A percentile compares a stretch with the other conserved stretches of the same genome.
Evolutionary conservation across 192 early-diverging fungal genomes (phyloP).

Genomic region (Chytriomyces sp.): DNA sequence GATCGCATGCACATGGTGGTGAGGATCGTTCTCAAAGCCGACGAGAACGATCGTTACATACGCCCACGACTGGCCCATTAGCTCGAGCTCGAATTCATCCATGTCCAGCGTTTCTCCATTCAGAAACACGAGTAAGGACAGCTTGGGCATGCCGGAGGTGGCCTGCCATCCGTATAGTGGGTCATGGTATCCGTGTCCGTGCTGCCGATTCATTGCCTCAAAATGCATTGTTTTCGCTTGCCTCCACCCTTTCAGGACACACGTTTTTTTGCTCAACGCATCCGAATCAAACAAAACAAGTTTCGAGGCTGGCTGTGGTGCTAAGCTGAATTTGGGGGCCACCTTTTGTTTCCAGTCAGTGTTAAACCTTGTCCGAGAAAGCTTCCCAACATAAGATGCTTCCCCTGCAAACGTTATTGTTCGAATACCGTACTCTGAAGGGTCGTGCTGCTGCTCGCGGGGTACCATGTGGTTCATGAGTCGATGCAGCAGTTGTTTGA

Average conservation of each 20-base stretch:
- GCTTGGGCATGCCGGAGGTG: conserved; percentile 38
- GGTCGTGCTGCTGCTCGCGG: conserved; percentile 17
- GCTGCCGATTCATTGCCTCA: conserved; percentile 6
- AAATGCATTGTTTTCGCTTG: conserved; percentile 8
- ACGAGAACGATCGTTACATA: conserved; percentile 22
- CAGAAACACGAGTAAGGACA: conserved; percentile 32
- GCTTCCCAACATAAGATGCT: conserved; percentile 21
- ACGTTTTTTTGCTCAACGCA: background rate
- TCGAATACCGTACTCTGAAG: conserved; percentile 25
- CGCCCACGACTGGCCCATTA: conserved; percentile 16
- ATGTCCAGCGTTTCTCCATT: conserved; percentile 33
- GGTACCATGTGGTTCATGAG: conserved; percentile 24
- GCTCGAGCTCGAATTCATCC: conserved; percentile 22
- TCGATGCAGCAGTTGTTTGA: conserved; percentile 10
- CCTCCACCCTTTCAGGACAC: conserved; percentile 13
- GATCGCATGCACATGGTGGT: conserved; percentile 19
- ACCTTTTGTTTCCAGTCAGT: conserved; percentile 27
- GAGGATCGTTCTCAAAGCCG: conserved; percentile 8
- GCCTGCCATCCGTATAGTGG: conserved; percentile 33
- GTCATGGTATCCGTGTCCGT: conserved; percentile 25
- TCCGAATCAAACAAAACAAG: too few species aligned
- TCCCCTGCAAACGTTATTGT: conserved; percentile 26
- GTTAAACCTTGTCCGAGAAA: conserved; percentile 22
- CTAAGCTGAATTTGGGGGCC: background rate
- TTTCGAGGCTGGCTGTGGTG: background rate